These are phyloP conservation scores for Peronospora belbahrii DNA, from an alignment of 352 stramenopile genomes.

Conservation along the genomic window DNA sequence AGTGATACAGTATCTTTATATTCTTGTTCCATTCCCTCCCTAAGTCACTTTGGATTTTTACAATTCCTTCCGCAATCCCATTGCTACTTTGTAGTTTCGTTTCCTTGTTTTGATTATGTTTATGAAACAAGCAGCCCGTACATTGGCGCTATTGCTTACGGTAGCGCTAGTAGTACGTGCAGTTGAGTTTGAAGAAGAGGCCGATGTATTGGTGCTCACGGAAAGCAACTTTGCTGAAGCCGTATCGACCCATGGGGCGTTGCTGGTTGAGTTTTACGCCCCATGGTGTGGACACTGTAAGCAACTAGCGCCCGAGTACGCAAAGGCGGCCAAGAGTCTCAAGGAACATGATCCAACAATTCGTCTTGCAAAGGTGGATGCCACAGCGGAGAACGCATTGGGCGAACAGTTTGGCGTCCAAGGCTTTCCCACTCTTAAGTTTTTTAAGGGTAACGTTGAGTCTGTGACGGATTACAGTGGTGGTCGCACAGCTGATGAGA, in stretches of 20 bases:
- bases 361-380: slow-evolving; percentile 86
- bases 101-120: slow-evolving; percentile 34
- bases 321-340: slow-evolving; percentile 76
- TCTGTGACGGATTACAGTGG: slow-evolving; percentile 83
- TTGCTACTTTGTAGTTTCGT: too few relatives aligned
- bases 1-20: neutral
- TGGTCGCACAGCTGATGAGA: slow-evolving; percentile 78
- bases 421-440: slow-evolving; percentile 90
- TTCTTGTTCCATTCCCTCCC: too few relatives aligned
- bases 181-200: slow-evolving; percentile 75
- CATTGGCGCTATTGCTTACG: slow-evolving; percentile 40
- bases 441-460: slow-evolving; percentile 84
- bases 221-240: slow-evolving; percentile 89
- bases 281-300: slow-evolving; percentile 95
- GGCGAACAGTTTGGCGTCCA: slow-evolving; percentile 74
- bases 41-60: slow-evolving; percentile 51
- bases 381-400: slow-evolving; percentile 73
- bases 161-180: slow-evolving; percentile 37
- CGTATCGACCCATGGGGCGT: slow-evolving; percentile 69
- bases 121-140: slow-evolving; percentile 43
- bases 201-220: slow-evolving; percentile 88
- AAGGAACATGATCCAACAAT: slow-evolving; percentile 67
- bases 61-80: neutral
- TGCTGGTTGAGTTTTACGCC: slow-evolving; percentile 92
- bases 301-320: slow-evolving; percentile 87